Evolutionary conservation across 495 filamentous ascomycete species (phyloP), one percentile per base, ranked within the genome.

Genomic region (Recurvomyces mirabilis): DNA sequence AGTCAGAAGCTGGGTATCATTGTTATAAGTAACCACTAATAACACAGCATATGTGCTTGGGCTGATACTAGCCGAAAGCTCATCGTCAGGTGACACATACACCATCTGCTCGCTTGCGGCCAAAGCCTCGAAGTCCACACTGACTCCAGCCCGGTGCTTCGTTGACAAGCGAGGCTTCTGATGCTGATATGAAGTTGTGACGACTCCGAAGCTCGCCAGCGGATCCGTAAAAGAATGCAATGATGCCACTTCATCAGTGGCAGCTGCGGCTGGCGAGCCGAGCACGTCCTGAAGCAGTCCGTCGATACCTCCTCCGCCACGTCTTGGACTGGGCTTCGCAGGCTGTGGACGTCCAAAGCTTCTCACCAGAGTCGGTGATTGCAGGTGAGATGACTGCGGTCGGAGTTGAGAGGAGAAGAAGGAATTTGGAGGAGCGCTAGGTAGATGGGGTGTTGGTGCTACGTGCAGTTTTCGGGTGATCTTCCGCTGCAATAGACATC

Each of bases 211-310:
- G 54, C 95, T 87, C 2, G 85, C 69, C 46, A 95, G 66, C 23
- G 91, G 91, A 58, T 94, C 82, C 5, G 80, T 93, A 19, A 98
- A 70, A 24, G 82, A 84, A 46, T 87, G 93, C 1, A 94, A 66
- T 22, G 82, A 72, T 3, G 89, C 36, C 4, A 30, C 21, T 6
- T 53, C 39, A 5, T 44, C 43, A 5, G 12, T 25, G 35, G 3
- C 15, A n/a, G 20, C 15, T 14, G 10, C 25, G 2, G 25, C 19
- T 19, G 24, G 28, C n/a, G 25, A 18, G n/a, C 22, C 33, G 15
- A 47, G 20, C 5, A 41, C 24, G 15, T 55, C 43, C 32, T 49
- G 38, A 29, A 45, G 49, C 1, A 53, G 41, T 6, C 45, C 21
- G 13, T 42, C 41, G 22, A 53, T 30, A 3, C 23, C 12, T 1